Evolutionary conservation across 495 filamentous ascomycete genomes (phyloP).

Genomic region (Cercophora scortea): DNA sequence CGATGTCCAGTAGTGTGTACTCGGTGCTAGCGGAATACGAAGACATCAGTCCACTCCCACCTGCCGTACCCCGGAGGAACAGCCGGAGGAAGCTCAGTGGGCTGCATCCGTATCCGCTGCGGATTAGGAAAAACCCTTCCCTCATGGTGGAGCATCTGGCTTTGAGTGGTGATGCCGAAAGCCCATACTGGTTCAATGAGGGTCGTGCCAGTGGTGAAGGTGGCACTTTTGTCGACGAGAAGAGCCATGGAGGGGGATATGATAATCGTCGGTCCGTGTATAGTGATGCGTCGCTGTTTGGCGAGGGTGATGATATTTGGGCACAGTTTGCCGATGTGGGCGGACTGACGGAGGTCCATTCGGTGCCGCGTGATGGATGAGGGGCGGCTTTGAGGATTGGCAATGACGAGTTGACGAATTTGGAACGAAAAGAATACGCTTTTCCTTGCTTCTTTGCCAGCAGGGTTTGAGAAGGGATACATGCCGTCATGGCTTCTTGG

Average conservation of each 20-base stretch:
- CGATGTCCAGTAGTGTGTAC: neutral
- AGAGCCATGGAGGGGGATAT: too few relatives aligned
- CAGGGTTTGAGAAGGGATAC: neutral
- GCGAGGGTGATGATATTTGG: conserved; percentile 17
- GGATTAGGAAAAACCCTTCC: conserved; percentile 10
- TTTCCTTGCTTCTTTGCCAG: neutral
- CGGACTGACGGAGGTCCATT: conserved; percentile 16
- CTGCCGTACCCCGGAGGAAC: conserved; percentile 10
- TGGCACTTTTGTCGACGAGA: neutral
- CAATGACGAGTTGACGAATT: too few relatives aligned
- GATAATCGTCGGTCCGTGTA: neutral
- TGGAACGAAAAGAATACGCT: too few relatives aligned
- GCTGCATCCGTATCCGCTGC: conserved; percentile 11
- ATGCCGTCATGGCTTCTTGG: neutral
- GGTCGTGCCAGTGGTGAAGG: neutral
- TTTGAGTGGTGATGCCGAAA: neutral
- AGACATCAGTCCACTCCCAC: neutral
- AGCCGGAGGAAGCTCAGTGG: conserved; percentile 7
- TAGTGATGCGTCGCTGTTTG: neutral
- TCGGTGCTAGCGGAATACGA: neutral
- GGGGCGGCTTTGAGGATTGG: too few relatives aligned
- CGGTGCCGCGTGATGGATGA: too few relatives aligned
- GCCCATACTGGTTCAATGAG: neutral
- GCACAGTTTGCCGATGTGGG: conserved; percentile 26
- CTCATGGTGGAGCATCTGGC: neutral